A percentile compares a stretch with the other conserved stretches of the same genome.
Conservation (phyloP, 2,329 filamentous ascomycete genomes). For the Zymoseptoria tritici region DNA sequence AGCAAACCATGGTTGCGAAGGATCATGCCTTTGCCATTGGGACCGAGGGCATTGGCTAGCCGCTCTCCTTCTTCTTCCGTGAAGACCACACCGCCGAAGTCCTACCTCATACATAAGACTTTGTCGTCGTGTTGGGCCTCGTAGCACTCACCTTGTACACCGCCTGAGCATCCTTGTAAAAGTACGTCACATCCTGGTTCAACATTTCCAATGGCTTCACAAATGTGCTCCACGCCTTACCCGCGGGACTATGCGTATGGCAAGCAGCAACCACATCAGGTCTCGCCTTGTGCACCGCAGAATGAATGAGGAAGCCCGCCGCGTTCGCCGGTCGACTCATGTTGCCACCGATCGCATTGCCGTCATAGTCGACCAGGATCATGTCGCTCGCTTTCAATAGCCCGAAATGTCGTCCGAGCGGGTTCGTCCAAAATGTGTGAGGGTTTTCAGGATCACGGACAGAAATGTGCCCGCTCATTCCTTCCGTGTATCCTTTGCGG, state of each 20-base stretch:
- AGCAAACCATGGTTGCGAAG: constrained; percentile 66
- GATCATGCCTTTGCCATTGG: constrained; percentile 55
- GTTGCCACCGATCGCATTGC: constrained; percentile 59
- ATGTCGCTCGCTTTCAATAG: constrained; percentile 59
- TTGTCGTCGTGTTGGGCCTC: too few species aligned
- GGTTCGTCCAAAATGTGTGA: constrained; percentile 63
- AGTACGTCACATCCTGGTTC: constrained; percentile 58
- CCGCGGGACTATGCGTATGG: constrained; percentile 60
- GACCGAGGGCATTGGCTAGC: constrained; percentile 57
- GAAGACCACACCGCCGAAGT: constrained; percentile 58
- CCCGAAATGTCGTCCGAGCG: constrained; percentile 57
- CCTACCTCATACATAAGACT: constrained; percentile 52
- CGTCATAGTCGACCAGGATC: constrained; percentile 57
- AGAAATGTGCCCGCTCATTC: constrained; percentile 61
- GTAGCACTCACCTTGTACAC: constrained; percentile 54
- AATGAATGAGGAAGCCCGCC: constrained; percentile 64
- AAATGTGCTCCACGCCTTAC: constrained; percentile 62
- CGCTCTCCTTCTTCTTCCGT: constrained; percentile 56
- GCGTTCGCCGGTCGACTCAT: constrained; percentile 54
- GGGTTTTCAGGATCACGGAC: constrained; percentile 58
- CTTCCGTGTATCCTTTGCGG: constrained; percentile 59
- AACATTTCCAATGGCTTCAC: constrained; percentile 61
- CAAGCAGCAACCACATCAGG: constrained; percentile 63
- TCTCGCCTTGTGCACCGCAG: constrained; percentile 59
- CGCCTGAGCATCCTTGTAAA: constrained; percentile 55